Conservation (phyloP, 2,329 filamentous ascomycete genomes). For the Penicillium hordei region DNA sequence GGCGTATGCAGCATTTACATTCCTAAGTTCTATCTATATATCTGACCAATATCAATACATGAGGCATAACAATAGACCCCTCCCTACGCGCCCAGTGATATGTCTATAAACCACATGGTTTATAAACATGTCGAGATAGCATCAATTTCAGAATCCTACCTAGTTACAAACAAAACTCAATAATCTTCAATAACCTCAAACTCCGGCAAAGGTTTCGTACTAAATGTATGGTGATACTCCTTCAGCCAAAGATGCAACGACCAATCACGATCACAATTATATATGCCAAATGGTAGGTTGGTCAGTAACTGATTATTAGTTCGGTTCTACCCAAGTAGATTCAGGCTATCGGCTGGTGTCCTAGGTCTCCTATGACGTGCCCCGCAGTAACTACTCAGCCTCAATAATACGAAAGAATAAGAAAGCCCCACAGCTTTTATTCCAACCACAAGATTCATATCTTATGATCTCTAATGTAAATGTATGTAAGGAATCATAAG, state of each 20-base stretch:
- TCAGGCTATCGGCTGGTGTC: no score
- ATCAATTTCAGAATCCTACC: background rate
- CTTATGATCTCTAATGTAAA: background rate
- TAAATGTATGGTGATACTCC: background rate
- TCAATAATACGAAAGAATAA: background rate
- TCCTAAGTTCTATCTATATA: background rate
- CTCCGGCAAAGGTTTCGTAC: background rate
- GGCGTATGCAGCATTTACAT: background rate
- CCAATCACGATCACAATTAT: background rate
- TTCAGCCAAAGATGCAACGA: background rate
- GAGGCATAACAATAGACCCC: background rate
- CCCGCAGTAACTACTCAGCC: background rate
- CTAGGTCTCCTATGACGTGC: background rate
- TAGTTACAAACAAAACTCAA: background rate
- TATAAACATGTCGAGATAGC: no score
- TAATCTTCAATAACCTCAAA: background rate
- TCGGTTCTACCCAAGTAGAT: background rate
- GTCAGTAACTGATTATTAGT: background rate
- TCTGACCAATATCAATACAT: background rate
- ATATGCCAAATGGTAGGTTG: background rate
- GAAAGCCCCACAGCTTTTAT: background rate
- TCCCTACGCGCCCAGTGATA: background rate
- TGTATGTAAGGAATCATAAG: background rate
- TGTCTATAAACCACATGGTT: background rate
- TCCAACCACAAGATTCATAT: background rate